Base-by-base conservation (phyloP, 2,329 filamentous ascomycete genomes). In the Colletotrichum gloeosporioides region DNA sequence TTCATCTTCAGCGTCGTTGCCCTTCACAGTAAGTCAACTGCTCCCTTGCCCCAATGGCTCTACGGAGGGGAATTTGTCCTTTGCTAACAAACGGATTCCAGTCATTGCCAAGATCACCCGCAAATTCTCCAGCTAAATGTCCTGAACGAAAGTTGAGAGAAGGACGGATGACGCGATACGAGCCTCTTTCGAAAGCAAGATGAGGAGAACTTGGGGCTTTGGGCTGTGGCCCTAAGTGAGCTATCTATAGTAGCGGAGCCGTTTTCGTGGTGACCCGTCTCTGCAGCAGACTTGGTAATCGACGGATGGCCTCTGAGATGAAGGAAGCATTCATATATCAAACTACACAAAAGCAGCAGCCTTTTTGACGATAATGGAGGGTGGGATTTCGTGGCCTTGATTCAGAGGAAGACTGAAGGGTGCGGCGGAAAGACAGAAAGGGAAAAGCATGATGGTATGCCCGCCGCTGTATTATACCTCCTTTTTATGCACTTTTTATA, bases 1-100 rank as follows among this genome's bases (percentile, higher is more conserved):
- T 99, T 99, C 88, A 99, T 99, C 87, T 98, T 99, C 89, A 97
- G 95, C 83, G 97, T 99, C 84, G 97, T 99, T 83, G 96, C 96
- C 81, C 91, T 99, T 84, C 97, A 99, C 89, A 96, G 97, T 99
- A 93, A 81, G 95, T 90, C 67, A n/a, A 29, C 49, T 6, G 5
- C 8, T 7, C 61, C 39, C 55, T 61, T 12, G 22, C 10, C 29
- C 31, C 32, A 22, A 22, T 15, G 8, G 31, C 25, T 39, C 12
- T 57, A 1, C n/a, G 7, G 7, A 27, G 8, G 53, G 34, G n/a
- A 18, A 44, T 49, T 27, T 22, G 44, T 22, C n/a, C 10, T 49
- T 22, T 9, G 27, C 59, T 75, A 59, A 80, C 81, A 71, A 22
- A 9, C 25, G 6, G 2, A n/a, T 3, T 22, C 12, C 79, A 98